Percentiles rank a stretch among this genome's conserved stretches.
phyloP scores from a whole-genome alignment of 2,329 filamentous ascomycete species.

The Leptographium wingfieldii region DNA sequence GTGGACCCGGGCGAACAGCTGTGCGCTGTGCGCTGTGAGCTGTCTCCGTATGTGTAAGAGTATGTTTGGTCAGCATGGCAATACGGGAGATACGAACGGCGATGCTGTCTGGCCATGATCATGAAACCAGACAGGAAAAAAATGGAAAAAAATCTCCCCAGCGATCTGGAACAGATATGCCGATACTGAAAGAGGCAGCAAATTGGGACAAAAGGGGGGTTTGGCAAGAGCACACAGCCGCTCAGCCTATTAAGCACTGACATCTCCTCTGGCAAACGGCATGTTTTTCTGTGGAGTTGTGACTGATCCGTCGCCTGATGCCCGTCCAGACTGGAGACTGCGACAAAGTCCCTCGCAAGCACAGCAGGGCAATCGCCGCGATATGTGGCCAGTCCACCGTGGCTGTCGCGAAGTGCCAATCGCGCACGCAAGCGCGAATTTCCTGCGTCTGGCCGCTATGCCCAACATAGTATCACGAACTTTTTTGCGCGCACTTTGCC shows the following conservation, averaged over 20 bases:
- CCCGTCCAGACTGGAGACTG: background rate
- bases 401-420: background rate
- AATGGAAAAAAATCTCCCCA: too few relatives aligned
- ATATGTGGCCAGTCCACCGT: background rate
- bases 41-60: background rate
- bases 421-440: background rate
- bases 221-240: background rate
- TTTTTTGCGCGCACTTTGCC: background rate
- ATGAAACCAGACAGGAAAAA: too few relatives aligned
- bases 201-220: background rate
- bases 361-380: background rate
- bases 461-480: background rate
- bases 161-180: too few relatives aligned
- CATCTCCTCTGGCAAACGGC: background rate
- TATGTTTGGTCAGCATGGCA: too few relatives aligned
- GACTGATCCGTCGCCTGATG: background rate
- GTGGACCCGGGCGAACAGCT: background rate
- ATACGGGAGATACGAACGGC: too few relatives aligned
- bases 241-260: background rate
- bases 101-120: too few relatives aligned
- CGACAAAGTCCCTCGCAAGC: background rate
- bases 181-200: too few relatives aligned
- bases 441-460: background rate
- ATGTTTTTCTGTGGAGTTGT: background rate
- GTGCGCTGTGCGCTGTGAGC: too few relatives aligned